Conservation (phyloP, 2,329 filamentous ascomycete species). For the Penicillium rolfsii region DNA sequence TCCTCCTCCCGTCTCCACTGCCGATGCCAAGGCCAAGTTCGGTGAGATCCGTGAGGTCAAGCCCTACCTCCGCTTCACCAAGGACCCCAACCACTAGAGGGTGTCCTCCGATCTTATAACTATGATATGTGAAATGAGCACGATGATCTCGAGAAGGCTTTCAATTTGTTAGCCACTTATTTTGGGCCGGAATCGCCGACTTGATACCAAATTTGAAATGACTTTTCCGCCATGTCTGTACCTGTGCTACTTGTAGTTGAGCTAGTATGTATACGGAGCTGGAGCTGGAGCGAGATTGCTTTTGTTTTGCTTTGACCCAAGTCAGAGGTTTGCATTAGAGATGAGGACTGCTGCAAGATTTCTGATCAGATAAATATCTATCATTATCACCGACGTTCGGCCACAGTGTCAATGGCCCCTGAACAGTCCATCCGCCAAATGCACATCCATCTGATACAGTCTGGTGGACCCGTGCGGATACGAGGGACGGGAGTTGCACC, state of each 20-base stretch:
- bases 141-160: constrained; percentile 3
- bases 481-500: neutral
- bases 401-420: neutral
- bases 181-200: constrained; percentile 15
- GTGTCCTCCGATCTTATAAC: constrained; percentile 6
- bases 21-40: constrained; percentile 86
- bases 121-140: constrained; percentile 22
- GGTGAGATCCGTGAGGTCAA: constrained; percentile 68
- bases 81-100: constrained; percentile 40
- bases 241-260: neutral
- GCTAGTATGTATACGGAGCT: neutral
- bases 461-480: neutral
- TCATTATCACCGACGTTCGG: neutral
- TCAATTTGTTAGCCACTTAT: neutral
- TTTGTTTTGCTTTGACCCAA: neutral
- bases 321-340: neutral
- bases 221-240: constrained; percentile 9
- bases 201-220: constrained; percentile 31
- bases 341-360: neutral
- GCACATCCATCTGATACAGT: neutral
- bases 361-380: neutral
- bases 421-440: no score
- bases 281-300: neutral
- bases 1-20: constrained; percentile 77
- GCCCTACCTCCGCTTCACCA: constrained; percentile 52